A percentile compares a stretch with the other conserved stretches of the same genome.
Evolutionary conservation across 768 basidiomycete species (phyloP).

Genomic region (Strobilomyces echinocephalus): DNA sequence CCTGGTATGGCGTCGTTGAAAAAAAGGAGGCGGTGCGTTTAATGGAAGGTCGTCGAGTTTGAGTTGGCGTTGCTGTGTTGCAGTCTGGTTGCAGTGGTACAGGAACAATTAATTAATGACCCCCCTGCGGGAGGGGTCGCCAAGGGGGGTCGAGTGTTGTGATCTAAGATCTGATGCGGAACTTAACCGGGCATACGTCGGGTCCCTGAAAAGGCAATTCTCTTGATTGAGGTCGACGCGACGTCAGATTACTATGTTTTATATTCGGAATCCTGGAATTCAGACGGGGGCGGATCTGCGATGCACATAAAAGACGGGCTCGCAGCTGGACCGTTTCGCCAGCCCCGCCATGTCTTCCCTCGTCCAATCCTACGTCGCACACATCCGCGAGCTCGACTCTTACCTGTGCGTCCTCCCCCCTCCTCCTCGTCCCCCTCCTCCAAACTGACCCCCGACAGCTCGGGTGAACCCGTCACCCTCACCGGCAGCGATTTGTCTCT

Average conservation of each 20-base stretch:
- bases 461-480: constrained; percentile 57
- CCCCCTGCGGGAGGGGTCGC: constrained; percentile 3
- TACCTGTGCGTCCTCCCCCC: constrained; percentile 52
- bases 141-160: not conserved
- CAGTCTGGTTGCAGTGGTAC: not conserved
- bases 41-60: not conserved
- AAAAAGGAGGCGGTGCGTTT: not conserved
- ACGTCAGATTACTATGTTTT: constrained; percentile 20
- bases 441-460: constrained; percentile 34
- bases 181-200: not conserved
- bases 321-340: not conserved
- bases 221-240: constrained; percentile 4
- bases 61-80: not conserved
- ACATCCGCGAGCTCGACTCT: constrained; percentile 55
- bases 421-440: not conserved
- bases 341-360: constrained; percentile 28
- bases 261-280: not conserved
- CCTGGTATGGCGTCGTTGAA: not conserved
- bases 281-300: constrained; percentile 19
- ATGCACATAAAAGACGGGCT: constrained; percentile 6
- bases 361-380: constrained; percentile 53
- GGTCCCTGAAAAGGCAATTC: not conserved
- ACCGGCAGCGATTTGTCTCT: constrained; percentile 72
- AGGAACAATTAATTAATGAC: not conserved
- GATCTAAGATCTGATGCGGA: constrained; percentile 13